These are phyloP conservation scores for Stemphylium lycopersici DNA, from an alignment of 2,329 filamentous ascomycete genomes.

Conservation along the genomic window DNA sequence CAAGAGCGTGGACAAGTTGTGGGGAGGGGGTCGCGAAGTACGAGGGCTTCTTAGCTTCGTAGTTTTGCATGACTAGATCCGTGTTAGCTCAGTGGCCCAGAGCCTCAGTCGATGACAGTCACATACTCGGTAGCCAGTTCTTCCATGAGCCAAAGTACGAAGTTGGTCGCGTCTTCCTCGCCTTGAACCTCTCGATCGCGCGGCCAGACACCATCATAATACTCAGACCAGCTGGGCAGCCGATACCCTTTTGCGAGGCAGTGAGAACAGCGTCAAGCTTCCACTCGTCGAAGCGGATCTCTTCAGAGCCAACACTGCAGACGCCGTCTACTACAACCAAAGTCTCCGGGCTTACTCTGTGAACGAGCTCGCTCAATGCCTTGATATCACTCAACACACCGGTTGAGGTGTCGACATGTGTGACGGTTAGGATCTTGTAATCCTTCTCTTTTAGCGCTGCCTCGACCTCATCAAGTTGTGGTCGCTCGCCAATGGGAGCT, in stretches of 20 bases:
- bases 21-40: slow-evolving; percentile 98
- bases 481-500: slow-evolving; percentile 84
- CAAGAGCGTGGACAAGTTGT: slow-evolving; percentile 88
- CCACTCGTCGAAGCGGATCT: slow-evolving; percentile 96
- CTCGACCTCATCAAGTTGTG: slow-evolving; percentile 86
- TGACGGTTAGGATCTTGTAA: slow-evolving; percentile 94
- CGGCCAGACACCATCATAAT: slow-evolving; percentile 93
- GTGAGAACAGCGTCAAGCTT: slow-evolving; percentile 90
- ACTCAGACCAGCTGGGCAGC: slow-evolving; percentile 89
- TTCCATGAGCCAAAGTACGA: slow-evolving; percentile 96
- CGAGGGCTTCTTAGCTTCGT: slow-evolving; percentile 94
- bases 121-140: slow-evolving; percentile 89
- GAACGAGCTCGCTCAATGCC: slow-evolving; percentile 80
- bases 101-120: not conserved
- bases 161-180: slow-evolving; percentile 77
- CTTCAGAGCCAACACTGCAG: slow-evolving; percentile 94
- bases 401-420: slow-evolving; percentile 96
- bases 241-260: slow-evolving; percentile 95
- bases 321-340: slow-evolving; percentile 93
- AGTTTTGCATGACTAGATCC: slow-evolving; percentile 88
- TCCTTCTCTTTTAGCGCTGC: slow-evolving; percentile 85
- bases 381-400: slow-evolving; percentile 93
- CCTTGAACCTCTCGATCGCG: slow-evolving; percentile 80
- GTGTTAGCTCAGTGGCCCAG: slow-evolving; percentile 22
- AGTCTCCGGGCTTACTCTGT: slow-evolving; percentile 86